A percentile compares a stretch with the other conserved stretches of the same genome.
phyloP scores from a whole-genome alignment of 164 flowering plant genomes.

The Aristolochia contorta region DNA sequence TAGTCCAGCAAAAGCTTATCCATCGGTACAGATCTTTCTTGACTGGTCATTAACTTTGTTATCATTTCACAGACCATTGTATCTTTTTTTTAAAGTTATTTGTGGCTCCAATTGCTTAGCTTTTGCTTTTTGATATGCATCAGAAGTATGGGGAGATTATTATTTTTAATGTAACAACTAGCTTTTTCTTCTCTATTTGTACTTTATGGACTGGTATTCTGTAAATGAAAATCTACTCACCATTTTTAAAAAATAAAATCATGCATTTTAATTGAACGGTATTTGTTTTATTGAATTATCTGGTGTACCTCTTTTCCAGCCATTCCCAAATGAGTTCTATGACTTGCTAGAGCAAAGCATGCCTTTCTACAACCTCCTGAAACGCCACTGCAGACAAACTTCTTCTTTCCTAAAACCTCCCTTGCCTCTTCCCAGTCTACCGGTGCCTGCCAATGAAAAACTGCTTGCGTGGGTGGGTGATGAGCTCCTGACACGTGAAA shows the following conservation, averaged over 20 bases:
- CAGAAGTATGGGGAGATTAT: too few species aligned
- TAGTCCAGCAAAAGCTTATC: constrained; percentile 39
- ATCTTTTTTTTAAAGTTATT: too few species aligned
- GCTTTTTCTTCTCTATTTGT: too few species aligned
- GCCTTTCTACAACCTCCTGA: constrained; percentile 78
- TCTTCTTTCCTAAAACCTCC: constrained; percentile 26
- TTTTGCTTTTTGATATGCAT: too few species aligned
- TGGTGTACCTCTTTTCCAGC: constrained; percentile 26
- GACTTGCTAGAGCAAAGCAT: constrained; percentile 76
- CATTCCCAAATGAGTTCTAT: constrained; percentile 53
- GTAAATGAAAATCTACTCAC: too few species aligned
- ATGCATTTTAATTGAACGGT: too few species aligned
- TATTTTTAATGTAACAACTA: too few species aligned
- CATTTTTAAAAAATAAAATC: too few species aligned
- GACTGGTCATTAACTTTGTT: neutral
- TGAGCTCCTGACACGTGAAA: constrained; percentile 79
- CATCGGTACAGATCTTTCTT: constrained; percentile 31
- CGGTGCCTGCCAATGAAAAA: constrained; percentile 80
- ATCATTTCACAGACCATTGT: too few species aligned
- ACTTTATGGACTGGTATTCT: too few species aligned
- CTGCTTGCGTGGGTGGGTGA: constrained; percentile 88
- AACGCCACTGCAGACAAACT: constrained; percentile 27
- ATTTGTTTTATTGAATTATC: too few species aligned
- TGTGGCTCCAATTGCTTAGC: too few species aligned
- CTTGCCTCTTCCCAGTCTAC: constrained; percentile 62